phyloP scores from a whole-genome alignment of 495 filamentous ascomycete genomes.

The Podospora pseudocomata region DNA sequence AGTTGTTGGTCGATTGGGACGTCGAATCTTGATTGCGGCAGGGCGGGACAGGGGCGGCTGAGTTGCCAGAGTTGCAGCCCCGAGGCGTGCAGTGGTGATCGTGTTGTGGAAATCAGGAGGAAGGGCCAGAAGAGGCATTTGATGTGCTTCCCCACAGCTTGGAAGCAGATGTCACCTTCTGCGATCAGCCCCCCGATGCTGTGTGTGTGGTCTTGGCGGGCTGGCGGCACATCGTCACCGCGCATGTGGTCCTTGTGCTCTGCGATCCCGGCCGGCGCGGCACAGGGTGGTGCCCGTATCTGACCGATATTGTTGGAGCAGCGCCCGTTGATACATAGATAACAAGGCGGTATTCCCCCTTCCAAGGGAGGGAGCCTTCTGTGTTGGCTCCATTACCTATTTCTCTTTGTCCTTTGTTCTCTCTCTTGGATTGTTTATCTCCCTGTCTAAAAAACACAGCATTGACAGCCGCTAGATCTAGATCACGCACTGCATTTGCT shows the following conservation, averaged over 20 bases:
- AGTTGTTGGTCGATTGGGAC: background rate
- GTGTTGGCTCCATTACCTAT: no score
- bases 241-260: background rate
- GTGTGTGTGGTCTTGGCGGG: background rate
- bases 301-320: no score
- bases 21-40: background rate
- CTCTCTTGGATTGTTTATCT: background rate
- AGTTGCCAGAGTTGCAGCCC: background rate
- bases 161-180: background rate
- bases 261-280: background rate
- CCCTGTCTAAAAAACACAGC: background rate
- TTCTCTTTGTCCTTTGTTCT: background rate
- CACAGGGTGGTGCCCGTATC: background rate
- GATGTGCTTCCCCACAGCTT: background rate
- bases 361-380: no score
- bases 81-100: background rate
- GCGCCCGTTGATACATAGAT: background rate
- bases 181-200: background rate
- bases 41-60: background rate
- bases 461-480: background rate
- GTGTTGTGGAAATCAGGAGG: background rate
- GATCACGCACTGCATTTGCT: background rate
- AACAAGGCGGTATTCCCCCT: background rate
- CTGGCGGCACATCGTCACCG: background rate
- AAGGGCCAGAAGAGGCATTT: background rate